A percentile compares a stretch with the other conserved stretches of the same genome.
These are phyloP conservation scores for Thecaphora thlaspeos DNA, from an alignment of 1,284 basidiomycete genomes.

Conservation along the genomic window DNA sequence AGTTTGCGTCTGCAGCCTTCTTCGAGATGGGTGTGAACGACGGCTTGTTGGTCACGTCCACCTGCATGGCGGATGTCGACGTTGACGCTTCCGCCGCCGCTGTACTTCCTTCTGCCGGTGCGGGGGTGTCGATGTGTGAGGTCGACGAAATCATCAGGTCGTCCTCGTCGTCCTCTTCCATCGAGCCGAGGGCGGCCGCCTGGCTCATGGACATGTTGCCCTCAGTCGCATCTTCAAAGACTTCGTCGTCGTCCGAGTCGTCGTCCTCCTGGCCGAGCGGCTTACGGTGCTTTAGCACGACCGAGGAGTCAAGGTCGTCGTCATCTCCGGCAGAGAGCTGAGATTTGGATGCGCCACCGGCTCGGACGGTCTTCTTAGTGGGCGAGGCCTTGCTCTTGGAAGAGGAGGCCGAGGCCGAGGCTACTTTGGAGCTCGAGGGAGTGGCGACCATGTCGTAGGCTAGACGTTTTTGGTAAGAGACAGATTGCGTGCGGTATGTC, in stretches of 20 bases:
- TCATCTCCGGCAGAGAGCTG: neutral
- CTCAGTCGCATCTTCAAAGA: conserved; percentile 11
- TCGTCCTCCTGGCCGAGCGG: conserved; percentile 33
- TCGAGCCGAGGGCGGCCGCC: neutral
- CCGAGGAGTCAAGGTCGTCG: neutral
- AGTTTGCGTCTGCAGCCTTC: conserved; percentile 1
- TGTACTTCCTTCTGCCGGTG: neutral
- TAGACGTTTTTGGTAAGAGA: too few relatives aligned
- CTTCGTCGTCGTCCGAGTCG: conserved; percentile 25
- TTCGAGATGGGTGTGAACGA: conserved; percentile 19
- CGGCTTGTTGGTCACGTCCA: conserved; percentile 6
- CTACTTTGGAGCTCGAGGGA: neutral
- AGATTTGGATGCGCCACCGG: conserved; percentile 6
- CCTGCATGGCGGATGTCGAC: neutral
- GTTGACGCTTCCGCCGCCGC: neutral
- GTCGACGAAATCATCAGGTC: conserved; percentile 30
- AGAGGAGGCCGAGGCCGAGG: neutral
- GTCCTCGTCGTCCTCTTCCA: conserved; percentile 24
- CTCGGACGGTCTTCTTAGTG: conserved; percentile 10
- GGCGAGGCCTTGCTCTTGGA: neutral
- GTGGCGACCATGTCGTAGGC: neutral
- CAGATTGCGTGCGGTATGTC: too few relatives aligned
- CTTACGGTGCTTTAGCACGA: conserved; percentile 27
- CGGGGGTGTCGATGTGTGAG: conserved; percentile 3
- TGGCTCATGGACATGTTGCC: conserved; percentile 1